These are phyloP conservation scores for Astrephomene gubernaculifera DNA, from an alignment of 139 green algal species.

Conservation along the genomic window DNA sequence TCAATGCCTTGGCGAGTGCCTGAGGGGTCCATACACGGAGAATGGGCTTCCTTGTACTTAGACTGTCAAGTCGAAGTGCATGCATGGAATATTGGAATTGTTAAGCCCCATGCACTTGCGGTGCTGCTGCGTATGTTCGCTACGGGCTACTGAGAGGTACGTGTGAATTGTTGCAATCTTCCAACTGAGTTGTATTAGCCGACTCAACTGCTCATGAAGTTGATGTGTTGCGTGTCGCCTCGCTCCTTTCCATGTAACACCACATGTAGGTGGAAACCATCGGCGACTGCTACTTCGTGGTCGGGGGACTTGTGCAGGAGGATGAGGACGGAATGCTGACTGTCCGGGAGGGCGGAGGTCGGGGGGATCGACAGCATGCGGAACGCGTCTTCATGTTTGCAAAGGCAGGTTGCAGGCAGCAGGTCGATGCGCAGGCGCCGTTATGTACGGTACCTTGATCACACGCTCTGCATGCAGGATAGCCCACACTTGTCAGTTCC, in stretches of 20 bases:
- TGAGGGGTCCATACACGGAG: too few species aligned
- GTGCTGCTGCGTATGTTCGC: too few species aligned
- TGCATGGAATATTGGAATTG: background rate
- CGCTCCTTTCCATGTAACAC: too few species aligned
- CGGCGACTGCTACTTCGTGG: background rate
- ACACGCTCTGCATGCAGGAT: background rate
- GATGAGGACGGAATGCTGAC: background rate
- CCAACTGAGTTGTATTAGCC: background rate
- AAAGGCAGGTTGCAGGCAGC: background rate
- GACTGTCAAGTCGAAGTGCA: background rate
- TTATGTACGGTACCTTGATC: background rate
- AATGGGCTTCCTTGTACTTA: background rate
- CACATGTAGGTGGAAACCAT: conserved; percentile 12
- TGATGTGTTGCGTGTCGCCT: too few species aligned
- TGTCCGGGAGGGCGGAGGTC: background rate
- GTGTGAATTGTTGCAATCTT: background rate
- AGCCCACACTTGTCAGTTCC: background rate
- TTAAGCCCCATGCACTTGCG: too few species aligned
- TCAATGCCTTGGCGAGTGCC: too few species aligned
- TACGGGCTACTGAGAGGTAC: too few species aligned
- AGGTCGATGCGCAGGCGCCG: background rate
- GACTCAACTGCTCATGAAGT: background rate
- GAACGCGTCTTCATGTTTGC: background rate
- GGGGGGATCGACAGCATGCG: background rate
- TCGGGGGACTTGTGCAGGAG: background rate